A percentile compares a stretch with the other conserved stretches of the same genome.
phyloP scores from a whole-genome alignment of 1,284 basidiomycete genomes.

The Caloboletus firmus region DNA sequence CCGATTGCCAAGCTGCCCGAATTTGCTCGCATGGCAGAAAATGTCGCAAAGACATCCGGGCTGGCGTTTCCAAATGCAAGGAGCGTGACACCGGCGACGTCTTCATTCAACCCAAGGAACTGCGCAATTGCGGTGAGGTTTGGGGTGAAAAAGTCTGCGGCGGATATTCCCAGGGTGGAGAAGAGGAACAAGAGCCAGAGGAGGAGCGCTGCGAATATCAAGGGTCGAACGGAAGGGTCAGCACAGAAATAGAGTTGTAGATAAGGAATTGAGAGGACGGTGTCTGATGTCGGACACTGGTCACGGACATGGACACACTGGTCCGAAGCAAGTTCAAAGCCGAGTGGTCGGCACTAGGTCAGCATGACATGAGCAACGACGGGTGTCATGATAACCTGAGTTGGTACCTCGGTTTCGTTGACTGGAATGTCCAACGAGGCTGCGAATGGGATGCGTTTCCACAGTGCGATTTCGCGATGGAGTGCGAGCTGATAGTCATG shows the following conservation, averaged over 20 bases:
- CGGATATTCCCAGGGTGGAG: constrained; percentile 87
- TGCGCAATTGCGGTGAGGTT: constrained; percentile 87
- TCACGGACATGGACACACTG: constrained; percentile 66
- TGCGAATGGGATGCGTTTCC: constrained; percentile 8
- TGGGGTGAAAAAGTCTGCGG: constrained; percentile 94
- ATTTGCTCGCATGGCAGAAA: constrained; percentile 84
- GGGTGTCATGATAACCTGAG: not conserved
- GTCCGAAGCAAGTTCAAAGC: constrained; percentile 45
- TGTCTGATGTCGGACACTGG: constrained; percentile 54
- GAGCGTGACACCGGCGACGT: constrained; percentile 90
- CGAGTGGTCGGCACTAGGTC: constrained; percentile 59
- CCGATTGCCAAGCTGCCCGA: constrained; percentile 92
- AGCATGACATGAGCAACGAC: not conserved
- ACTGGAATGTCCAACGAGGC: not conserved
- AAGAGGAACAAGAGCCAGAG: constrained; percentile 84
- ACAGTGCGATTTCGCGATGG: not conserved
- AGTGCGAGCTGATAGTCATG: constrained; percentile 21
- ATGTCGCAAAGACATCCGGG: constrained; percentile 93
- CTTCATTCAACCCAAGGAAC: constrained; percentile 82
- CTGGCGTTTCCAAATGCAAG: constrained; percentile 93
- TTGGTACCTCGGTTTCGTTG: constrained; percentile 13
- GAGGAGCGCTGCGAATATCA: constrained; percentile 61
- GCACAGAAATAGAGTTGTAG: constrained; percentile 70
- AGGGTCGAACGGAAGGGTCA: constrained; percentile 48
- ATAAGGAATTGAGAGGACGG: constrained; percentile 71